Conservation (phyloP, 2,329 filamentous ascomycete genomes). For the Cercospora sp. region DNA sequence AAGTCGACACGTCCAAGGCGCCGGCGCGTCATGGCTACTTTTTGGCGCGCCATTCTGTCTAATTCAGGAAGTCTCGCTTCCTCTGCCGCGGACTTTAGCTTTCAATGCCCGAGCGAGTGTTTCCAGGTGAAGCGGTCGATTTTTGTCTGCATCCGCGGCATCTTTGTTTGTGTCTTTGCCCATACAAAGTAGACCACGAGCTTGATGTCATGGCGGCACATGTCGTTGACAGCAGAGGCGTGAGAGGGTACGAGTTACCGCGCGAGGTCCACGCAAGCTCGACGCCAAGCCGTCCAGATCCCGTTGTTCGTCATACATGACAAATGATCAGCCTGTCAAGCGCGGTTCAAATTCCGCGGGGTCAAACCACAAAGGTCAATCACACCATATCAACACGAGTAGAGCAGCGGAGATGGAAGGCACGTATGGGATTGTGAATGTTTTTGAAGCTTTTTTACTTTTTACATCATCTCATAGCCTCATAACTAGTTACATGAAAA, state of each 20-base stretch:
- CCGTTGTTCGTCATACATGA: not conserved
- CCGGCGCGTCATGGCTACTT: not conserved
- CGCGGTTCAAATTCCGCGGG: not conserved
- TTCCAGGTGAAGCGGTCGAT: not conserved
- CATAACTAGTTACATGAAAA: slow-evolving; percentile 30
- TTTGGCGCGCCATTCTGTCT: not conserved
- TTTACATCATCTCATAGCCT: slow-evolving; percentile 21
- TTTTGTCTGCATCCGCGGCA: not conserved
- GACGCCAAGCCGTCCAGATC: not conserved
- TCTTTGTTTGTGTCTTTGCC: not conserved
- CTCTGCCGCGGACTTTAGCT: not conserved
- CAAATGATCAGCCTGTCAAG: not conserved
- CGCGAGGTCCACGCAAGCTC: not conserved
- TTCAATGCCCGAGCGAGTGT: not conserved
- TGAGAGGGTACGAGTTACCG: not conserved
- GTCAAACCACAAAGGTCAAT: not conserved
- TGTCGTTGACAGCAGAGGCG: not conserved
- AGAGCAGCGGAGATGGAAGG: not conserved
- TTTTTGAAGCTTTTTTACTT: slow-evolving; percentile 13
- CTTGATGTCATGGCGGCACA: not conserved
- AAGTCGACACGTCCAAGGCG: not conserved
- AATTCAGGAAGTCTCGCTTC: not conserved
- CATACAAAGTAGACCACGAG: not conserved
- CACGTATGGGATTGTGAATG: not conserved
- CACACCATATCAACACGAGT: not conserved